Evolutionary conservation across 305 asterid genomes (phyloP).

Genomic region (Solanum chacoense): DNA sequence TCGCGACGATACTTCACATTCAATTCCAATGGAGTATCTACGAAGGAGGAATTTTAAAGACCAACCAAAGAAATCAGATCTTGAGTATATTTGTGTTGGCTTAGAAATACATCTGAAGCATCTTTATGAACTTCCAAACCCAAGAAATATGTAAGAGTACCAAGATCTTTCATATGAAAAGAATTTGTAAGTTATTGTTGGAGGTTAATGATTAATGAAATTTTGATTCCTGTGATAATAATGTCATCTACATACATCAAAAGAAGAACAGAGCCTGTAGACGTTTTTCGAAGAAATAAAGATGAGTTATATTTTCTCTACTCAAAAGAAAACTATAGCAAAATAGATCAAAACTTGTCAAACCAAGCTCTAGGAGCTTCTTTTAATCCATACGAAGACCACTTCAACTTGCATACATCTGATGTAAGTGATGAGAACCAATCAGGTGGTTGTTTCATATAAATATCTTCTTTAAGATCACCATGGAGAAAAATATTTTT

Average conservation of each 20-base stretch:
- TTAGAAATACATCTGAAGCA: background rate
- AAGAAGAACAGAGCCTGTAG: background rate
- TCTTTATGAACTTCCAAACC: background rate
- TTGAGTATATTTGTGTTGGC: background rate
- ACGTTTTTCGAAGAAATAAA: background rate
- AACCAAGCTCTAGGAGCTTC: background rate
- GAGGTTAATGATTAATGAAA: background rate
- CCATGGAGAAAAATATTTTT: background rate
- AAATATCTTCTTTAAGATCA: background rate
- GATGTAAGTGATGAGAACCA: background rate
- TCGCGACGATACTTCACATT: background rate
- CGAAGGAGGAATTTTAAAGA: background rate
- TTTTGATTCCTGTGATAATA: too few relatives aligned
- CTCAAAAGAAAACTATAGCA: background rate
- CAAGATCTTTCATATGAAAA: background rate
- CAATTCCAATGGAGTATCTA: background rate
- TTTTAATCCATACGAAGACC: background rate
- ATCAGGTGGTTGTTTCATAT: background rate
- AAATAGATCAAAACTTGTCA: background rate
- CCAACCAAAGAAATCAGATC: background rate
- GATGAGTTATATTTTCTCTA: background rate
- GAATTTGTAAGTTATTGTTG: background rate
- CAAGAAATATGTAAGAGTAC: background rate
- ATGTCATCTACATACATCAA: background rate
- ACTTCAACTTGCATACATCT: background rate